Evolutionary conservation across 2,329 filamentous ascomycete species (phyloP).

Genomic region (Aulographum hederae): DNA sequence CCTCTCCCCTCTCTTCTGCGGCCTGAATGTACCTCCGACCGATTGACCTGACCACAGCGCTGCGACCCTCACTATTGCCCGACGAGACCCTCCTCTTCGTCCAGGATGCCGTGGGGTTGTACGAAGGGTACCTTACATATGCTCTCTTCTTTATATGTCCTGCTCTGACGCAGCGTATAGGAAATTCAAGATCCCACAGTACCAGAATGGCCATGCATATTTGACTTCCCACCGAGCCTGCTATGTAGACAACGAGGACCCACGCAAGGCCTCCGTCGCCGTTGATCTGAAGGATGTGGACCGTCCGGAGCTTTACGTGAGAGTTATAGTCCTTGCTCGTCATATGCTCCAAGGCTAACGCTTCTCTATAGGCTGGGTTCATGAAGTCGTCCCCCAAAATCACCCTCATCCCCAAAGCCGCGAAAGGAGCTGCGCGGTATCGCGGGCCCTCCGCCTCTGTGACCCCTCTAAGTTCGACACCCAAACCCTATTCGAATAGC

Average conservation of each 20-base stretch:
- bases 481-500: conserved; percentile 25
- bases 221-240: conserved; percentile 89
- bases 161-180: conserved; percentile 33
- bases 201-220: conserved; percentile 93
- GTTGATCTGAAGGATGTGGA: conserved; percentile 86
- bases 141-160: no score
- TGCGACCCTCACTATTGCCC: conserved; percentile 77
- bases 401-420: conserved; percentile 66
- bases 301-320: conserved; percentile 71
- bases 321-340: conserved; percentile 9
- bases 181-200: conserved; percentile 85
- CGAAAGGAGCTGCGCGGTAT: conserved; percentile 47
- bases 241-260: conserved; percentile 80
- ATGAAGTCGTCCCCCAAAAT: conserved; percentile 90
- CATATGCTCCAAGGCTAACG: conserved; percentile 9
- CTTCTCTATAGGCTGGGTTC: conserved; percentile 52
- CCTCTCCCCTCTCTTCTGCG: neutral
- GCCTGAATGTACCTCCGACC: conserved; percentile 91
- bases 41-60: conserved; percentile 87
- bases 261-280: conserved; percentile 66
- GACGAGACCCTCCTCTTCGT: conserved; percentile 94
- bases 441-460: no score
- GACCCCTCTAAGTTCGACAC: no score
- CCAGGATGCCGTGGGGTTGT: conserved; percentile 90
- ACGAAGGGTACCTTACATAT: conserved; percentile 64